Conservation (phyloP, 805 yeast species). For the Metschnikowia reukaufii region DNA sequence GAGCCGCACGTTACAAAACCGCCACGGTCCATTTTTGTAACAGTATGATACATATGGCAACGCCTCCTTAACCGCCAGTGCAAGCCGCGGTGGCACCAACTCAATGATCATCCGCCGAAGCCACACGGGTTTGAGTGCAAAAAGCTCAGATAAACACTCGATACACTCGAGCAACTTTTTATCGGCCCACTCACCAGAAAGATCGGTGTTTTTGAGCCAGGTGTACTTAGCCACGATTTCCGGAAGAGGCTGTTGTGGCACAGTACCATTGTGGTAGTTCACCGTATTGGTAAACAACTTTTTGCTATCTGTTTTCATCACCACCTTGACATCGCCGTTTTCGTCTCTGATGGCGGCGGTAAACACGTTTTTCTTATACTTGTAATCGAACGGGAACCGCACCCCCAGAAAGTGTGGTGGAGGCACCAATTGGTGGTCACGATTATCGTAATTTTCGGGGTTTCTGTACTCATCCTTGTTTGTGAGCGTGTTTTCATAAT, state of each 20-base stretch:
- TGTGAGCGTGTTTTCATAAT: slow-evolving; percentile 25
- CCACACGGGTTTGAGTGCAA: slow-evolving; percentile 80
- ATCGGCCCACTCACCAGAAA: slow-evolving; percentile 35
- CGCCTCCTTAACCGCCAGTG: slow-evolving; percentile 62
- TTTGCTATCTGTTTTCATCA: slow-evolving; percentile 43
- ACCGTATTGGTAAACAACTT: slow-evolving; percentile 56
- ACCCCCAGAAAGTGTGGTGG: slow-evolving; percentile 81
- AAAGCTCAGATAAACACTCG: slow-evolving; percentile 45
- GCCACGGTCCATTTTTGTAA: slow-evolving; percentile 91
- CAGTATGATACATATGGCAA: slow-evolving; percentile 82
- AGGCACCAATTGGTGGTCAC: slow-evolving; percentile 68
- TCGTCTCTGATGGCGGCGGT: slow-evolving; percentile 49
- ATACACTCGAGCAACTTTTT: slow-evolving; percentile 43
- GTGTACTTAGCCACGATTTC: slow-evolving; percentile 41
- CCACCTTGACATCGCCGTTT: slow-evolving; percentile 57
- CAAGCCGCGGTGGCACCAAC: slow-evolving; percentile 49
- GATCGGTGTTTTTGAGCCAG: slow-evolving; percentile 35
- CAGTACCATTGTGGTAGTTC: slow-evolving; percentile 42
- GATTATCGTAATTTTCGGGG: slow-evolving; percentile 26
- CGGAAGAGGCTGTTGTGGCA: slow-evolving; percentile 52
- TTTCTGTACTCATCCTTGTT: slow-evolving; percentile 31
- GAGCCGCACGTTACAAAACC: slow-evolving; percentile 75
- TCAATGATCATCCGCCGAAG: slow-evolving; percentile 68
- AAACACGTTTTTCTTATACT: slow-evolving; percentile 70
- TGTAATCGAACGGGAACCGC: slow-evolving; percentile 74